Percentiles rank a stretch among this genome's conserved stretches.
Conservation (phyloP, 345 rosid species). For the Eucalyptus erythrocorys region DNA sequence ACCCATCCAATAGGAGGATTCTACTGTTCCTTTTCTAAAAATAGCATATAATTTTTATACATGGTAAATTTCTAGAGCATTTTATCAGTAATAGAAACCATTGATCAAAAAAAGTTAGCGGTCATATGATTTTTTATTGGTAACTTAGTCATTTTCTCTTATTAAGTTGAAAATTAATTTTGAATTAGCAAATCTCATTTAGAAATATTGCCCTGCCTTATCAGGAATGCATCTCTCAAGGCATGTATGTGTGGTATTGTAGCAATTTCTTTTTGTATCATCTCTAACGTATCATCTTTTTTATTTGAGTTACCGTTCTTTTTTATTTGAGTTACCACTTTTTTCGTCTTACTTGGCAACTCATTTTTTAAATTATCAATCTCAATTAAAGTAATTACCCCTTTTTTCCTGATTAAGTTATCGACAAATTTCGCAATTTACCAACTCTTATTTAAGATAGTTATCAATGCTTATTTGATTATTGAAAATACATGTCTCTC, state of each 20-base stretch:
- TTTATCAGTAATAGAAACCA: neutral
- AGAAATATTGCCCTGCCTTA: neutral
- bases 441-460: neutral
- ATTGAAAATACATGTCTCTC: neutral
- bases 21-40: neutral
- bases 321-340: neutral
- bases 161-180: neutral
- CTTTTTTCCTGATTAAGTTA: neutral
- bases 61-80: neutral
- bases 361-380: neutral
- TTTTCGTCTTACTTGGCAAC: neutral
- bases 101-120: neutral
- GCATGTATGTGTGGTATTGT: neutral
- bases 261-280: neutral
- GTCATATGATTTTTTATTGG: neutral
- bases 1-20: neutral
- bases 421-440: neutral
- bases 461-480: neutral
- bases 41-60: neutral
- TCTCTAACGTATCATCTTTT: neutral
- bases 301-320: too few species aligned
- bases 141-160: neutral
- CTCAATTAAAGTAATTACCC: neutral
- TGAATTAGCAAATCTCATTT: neutral
- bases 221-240: neutral